These are phyloP conservation scores for Helminthosporium solani DNA, from an alignment of 2,329 filamentous ascomycete genomes.

Conservation along the genomic window DNA sequence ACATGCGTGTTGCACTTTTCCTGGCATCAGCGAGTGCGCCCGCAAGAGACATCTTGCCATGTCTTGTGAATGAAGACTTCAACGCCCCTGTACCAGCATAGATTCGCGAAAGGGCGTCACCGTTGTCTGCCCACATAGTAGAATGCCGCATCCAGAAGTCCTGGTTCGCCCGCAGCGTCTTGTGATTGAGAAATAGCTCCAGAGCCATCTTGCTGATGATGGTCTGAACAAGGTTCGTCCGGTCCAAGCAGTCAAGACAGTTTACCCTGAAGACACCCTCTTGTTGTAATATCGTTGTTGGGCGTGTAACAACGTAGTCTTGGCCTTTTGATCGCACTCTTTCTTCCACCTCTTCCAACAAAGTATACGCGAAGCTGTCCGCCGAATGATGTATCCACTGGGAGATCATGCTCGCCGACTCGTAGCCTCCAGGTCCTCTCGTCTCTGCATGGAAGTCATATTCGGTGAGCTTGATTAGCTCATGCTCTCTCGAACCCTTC, in stretches of 20 bases:
- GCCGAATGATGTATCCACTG: conserved; percentile 75
- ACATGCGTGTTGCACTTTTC: conserved; percentile 90
- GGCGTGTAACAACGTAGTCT: conserved; percentile 40
- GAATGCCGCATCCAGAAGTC: conserved; percentile 94
- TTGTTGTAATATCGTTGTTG: conserved; percentile 78
- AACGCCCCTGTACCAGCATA: conserved; percentile 95
- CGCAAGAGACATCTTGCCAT: conserved; percentile 92
- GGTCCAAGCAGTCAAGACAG: conserved; percentile 91
- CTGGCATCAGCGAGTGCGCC: conserved; percentile 92
- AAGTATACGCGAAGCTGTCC: conserved; percentile 88
- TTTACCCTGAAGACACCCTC: conserved; percentile 96
- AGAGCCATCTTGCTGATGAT: conserved; percentile 93
- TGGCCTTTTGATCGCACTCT: conserved; percentile 45
- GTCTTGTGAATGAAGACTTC: conserved; percentile 91
- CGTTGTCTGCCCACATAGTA: conserved; percentile 95
- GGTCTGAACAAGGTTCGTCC: conserved; percentile 94
- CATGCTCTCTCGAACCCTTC: conserved; percentile 61
- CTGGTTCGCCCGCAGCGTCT: conserved; percentile 65
- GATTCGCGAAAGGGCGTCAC: conserved; percentile 88
- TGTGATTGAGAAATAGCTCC: conserved; percentile 76
- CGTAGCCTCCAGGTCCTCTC: conserved; percentile 80
- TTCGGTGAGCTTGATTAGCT: conserved; percentile 76
- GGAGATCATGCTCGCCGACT: conserved; percentile 82
- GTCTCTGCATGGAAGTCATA: conserved; percentile 98
- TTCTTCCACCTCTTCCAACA: conserved; percentile 71